Percentiles rank a stretch among this genome's conserved stretches.
These are phyloP conservation scores for Neurospora africana DNA, from an alignment of 495 filamentous ascomycete genomes.

Conservation along the genomic window DNA sequence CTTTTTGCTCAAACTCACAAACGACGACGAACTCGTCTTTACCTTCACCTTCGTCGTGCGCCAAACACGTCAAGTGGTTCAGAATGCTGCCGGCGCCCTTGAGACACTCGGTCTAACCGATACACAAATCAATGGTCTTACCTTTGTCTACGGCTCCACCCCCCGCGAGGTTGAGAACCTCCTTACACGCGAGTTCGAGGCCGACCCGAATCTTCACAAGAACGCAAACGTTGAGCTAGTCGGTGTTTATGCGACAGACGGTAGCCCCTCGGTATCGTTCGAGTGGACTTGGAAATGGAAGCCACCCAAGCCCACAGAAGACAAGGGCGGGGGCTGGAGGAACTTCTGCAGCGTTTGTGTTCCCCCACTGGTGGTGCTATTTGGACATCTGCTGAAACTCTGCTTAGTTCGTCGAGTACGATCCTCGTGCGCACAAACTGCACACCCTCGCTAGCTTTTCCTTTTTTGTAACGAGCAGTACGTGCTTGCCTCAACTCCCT, in stretches of 20 bases:
- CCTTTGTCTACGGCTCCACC: constrained; percentile 81
- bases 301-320: constrained; percentile 72
- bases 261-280: constrained; percentile 74
- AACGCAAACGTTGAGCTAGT: constrained; percentile 91
- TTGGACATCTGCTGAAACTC: constrained; percentile 12
- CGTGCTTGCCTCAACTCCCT: background rate
- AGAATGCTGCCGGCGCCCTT: constrained; percentile 1
- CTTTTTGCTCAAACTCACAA: constrained; percentile 76
- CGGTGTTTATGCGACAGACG: constrained; percentile 75
- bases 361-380: background rate
- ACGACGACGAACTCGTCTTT: constrained; percentile 85
- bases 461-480: constrained; percentile 83
- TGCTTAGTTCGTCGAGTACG: constrained; percentile 80
- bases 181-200: constrained; percentile 88
- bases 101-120: constrained; percentile 46
- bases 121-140: constrained; percentile 77
- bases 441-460: constrained; percentile 83
- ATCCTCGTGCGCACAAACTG: constrained; percentile 80
- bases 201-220: constrained; percentile 94
- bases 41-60: constrained; percentile 85
- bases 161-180: constrained; percentile 83
- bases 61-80: constrained; percentile 44
- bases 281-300: constrained; percentile 97
- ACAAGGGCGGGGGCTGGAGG: constrained; percentile 85
- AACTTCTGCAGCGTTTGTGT: constrained; percentile 73